phyloP scores from a whole-genome alignment of 1,139 yeast genomes.

The Geotrichum restrictum region DNA sequence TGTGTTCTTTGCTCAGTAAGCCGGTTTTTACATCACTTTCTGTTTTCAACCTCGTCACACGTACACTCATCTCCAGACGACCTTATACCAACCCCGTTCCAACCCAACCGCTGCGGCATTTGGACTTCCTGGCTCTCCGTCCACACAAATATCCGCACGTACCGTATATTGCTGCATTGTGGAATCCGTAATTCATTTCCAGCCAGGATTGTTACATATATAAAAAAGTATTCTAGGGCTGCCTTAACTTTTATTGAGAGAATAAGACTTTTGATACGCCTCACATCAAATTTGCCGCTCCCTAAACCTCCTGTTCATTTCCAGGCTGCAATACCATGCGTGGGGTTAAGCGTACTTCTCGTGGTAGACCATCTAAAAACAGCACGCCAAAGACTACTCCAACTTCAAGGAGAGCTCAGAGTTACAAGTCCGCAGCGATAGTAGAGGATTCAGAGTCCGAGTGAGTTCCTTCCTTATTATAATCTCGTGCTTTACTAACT shows the following conservation, averaged over 20 bases:
- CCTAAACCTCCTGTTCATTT: no score
- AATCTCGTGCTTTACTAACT: not conserved
- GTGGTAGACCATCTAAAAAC: not conserved
- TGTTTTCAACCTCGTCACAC: not conserved
- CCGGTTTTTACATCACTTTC: not conserved
- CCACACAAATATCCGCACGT: no score
- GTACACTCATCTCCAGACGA: not conserved
- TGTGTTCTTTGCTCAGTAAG: not conserved
- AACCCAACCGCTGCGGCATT: not conserved
- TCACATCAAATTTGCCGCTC: no score
- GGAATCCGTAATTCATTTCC: no score
- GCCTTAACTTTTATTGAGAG: no score
- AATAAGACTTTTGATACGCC: no score
- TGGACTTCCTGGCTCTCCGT: not conserved
- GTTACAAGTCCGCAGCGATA: not conserved
- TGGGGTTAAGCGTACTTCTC: not conserved
- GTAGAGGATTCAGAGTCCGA: not conserved
- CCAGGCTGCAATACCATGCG: not conserved
- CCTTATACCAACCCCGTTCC: not conserved
- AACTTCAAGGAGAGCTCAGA: not conserved
- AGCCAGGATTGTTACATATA: no score
- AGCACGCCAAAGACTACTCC: not conserved
- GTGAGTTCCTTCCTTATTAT: not conserved
- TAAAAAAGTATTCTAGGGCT: no score
- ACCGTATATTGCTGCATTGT: no score